Conservation (phyloP, 1,139 yeast genomes). For the Suhomyces ambrosiae region DNA sequence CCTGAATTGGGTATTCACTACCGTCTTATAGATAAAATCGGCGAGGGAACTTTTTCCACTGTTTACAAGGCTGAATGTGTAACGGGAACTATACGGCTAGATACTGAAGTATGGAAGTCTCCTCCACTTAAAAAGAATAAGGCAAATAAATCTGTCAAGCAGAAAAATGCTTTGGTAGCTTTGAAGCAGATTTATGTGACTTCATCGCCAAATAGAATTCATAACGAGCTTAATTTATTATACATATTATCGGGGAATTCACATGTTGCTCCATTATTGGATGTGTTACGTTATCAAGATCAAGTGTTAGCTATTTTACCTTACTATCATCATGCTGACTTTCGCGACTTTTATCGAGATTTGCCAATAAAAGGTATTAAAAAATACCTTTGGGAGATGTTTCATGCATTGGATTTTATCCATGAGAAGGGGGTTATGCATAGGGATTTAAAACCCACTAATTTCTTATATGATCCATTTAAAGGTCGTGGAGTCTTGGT, state of each 20-base stretch:
- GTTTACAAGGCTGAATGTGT: constrained; percentile 87
- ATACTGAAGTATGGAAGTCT: constrained; percentile 48
- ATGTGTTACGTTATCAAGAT: constrained; percentile 83
- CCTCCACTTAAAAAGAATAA: constrained; percentile 41
- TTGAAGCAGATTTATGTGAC: constrained; percentile 92
- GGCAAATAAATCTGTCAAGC: constrained; percentile 15
- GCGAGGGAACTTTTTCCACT: constrained; percentile 92
- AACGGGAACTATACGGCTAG: constrained; percentile 41
- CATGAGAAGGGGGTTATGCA: constrained; percentile 80
- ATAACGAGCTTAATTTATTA: constrained; percentile 79
- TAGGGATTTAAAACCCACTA: constrained; percentile 88
- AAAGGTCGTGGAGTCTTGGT: constrained; percentile 81
- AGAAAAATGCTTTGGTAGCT: constrained; percentile 70
- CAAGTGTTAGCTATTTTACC: constrained; percentile 94
- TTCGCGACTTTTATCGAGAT: constrained; percentile 81
- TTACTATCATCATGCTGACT: constrained; percentile 87
- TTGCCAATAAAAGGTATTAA: constrained; percentile 79
- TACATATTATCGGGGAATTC: constrained; percentile 68
- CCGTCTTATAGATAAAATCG: constrained; percentile 78
- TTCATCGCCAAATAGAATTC: constrained; percentile 87
- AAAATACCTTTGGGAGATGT: constrained; percentile 75
- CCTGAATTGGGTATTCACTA: constrained; percentile 62
- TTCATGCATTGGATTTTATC: constrained; percentile 74
- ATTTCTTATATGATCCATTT: constrained; percentile 77
- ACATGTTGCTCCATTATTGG: constrained; percentile 84